Conservation (phyloP, 257 asterid species). For the Nicotiana sylvestris region DNA sequence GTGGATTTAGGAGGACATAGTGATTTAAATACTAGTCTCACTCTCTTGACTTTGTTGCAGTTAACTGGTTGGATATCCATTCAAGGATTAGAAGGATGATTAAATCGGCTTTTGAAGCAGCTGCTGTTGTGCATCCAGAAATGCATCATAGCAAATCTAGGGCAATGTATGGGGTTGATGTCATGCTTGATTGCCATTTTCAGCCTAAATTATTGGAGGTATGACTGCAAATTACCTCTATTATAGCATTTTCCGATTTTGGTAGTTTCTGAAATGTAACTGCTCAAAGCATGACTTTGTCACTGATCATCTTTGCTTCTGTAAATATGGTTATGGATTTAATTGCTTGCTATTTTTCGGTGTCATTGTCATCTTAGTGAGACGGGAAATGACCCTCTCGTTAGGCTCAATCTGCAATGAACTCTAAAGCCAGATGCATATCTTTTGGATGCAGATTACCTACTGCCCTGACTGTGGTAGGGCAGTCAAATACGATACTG, state of each 20-base stretch:
- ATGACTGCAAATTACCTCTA: background rate
- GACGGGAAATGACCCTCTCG: background rate
- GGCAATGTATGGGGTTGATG: slow-evolving; percentile 96
- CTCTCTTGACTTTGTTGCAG: slow-evolving; percentile 39
- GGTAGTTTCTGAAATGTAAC: slow-evolving; percentile 1
- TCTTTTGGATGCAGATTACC: slow-evolving; percentile 55
- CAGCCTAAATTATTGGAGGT: slow-evolving; percentile 94
- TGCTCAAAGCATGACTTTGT: slow-evolving; percentile 7
- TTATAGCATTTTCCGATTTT: background rate
- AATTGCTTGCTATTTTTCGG: background rate
- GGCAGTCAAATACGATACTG: slow-evolving; percentile 80
- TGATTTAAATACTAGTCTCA: background rate
- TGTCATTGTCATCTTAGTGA: background rate
- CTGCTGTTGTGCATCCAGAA: slow-evolving; percentile 84
- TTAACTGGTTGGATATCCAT: slow-evolving; percentile 90
- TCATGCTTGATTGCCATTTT: slow-evolving; percentile 70
- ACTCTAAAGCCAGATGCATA: background rate
- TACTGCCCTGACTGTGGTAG: slow-evolving; percentile 94
- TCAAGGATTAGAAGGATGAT: slow-evolving; percentile 64
- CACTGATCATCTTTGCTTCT: background rate
- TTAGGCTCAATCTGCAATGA: background rate
- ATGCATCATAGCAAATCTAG: slow-evolving; percentile 83
- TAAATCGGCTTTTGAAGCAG: slow-evolving; percentile 78
- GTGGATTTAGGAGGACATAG: background rate
- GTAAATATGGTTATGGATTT: background rate